A percentile compares a stretch with the other conserved stretches of the same genome.
These are phyloP conservation scores for Camptophora hylomeconis DNA, from an alignment of 2,329 filamentous ascomycete genomes.

Conservation along the genomic window DNA sequence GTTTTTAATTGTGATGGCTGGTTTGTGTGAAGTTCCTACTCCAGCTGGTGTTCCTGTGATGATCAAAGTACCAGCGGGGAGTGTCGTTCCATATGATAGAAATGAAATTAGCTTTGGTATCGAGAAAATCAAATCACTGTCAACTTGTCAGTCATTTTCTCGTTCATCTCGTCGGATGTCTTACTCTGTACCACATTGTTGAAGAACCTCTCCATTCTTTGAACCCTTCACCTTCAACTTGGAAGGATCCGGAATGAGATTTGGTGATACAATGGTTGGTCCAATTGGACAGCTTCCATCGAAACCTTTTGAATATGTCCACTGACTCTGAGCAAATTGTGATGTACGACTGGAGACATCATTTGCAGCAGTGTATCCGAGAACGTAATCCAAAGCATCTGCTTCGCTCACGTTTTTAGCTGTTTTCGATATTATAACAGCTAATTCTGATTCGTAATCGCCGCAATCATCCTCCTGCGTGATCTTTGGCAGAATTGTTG, in stretches of 20 bases:
- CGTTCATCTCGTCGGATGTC: background rate
- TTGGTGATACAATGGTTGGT: constrained; percentile 23
- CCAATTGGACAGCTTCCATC: constrained; percentile 26
- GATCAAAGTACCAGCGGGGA: constrained; percentile 27
- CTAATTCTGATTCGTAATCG: constrained; percentile 31
- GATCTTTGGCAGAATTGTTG: constrained; percentile 21
- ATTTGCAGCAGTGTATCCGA: constrained; percentile 29
- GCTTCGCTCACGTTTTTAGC: constrained; percentile 26
- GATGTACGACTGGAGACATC: constrained; percentile 26
- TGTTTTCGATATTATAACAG: constrained; percentile 24
- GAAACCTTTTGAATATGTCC: constrained; percentile 29
- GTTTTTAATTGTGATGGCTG: constrained; percentile 25
- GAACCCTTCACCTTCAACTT: constrained; percentile 21
- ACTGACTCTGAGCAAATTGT: constrained; percentile 29
- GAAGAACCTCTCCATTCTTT: constrained; percentile 26
- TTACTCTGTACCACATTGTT: constrained; percentile 23
- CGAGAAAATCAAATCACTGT: constrained; percentile 27
- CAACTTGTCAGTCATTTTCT: too few relatives aligned
- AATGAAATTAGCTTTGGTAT: constrained; percentile 25
- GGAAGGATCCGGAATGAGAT: constrained; percentile 21
- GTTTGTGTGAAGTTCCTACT: constrained; percentile 29
- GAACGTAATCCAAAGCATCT: constrained; percentile 27
- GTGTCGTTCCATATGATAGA: constrained; percentile 26
- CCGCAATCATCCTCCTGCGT: constrained; percentile 26
- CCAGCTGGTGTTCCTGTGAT: constrained; percentile 31